Percentiles rank a stretch among this genome's conserved stretches.
Conservation (phyloP, 1,284 basidiomycete species). For the Butyriboletus appendiculatus region DNA sequence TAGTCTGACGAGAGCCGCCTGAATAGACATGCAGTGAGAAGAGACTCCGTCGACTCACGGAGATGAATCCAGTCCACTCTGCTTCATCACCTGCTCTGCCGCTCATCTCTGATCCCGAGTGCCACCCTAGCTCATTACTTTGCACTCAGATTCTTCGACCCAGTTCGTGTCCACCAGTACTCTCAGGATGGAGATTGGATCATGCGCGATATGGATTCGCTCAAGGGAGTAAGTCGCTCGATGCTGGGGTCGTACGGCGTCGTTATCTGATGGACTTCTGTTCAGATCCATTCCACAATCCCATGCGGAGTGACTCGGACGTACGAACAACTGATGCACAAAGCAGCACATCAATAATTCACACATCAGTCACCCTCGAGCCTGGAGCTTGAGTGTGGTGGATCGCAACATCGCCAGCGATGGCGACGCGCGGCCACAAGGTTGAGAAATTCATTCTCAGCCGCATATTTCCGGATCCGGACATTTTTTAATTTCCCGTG, state of each 20-base stretch:
- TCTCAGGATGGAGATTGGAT: neutral
- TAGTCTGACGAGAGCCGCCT: neutral
- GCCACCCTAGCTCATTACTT: neutral
- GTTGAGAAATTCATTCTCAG: neutral
- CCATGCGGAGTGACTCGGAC: neutral
- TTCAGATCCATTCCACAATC: neutral
- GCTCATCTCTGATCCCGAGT: neutral
- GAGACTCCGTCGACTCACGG: neutral
- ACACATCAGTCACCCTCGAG: slow-evolving; percentile 14
- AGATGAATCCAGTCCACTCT: neutral
- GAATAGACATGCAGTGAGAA: neutral
- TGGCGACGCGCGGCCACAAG: too few relatives aligned
- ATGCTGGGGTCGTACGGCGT: too few relatives aligned
- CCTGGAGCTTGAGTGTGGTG: slow-evolving; percentile 1
- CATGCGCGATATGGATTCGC: neutral
- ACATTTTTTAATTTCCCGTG: too few relatives aligned
- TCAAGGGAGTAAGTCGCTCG: neutral
- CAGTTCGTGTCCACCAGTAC: neutral
- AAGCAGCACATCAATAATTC: neutral
- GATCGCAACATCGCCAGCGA: neutral
- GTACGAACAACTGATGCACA: slow-evolving; percentile 10
- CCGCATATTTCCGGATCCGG: neutral
- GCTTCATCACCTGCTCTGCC: neutral
- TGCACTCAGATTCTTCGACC: neutral
- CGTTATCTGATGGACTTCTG: neutral